Conservation (phyloP, 306 rosid genomes). For the Citrullus colocynthis region DNA sequence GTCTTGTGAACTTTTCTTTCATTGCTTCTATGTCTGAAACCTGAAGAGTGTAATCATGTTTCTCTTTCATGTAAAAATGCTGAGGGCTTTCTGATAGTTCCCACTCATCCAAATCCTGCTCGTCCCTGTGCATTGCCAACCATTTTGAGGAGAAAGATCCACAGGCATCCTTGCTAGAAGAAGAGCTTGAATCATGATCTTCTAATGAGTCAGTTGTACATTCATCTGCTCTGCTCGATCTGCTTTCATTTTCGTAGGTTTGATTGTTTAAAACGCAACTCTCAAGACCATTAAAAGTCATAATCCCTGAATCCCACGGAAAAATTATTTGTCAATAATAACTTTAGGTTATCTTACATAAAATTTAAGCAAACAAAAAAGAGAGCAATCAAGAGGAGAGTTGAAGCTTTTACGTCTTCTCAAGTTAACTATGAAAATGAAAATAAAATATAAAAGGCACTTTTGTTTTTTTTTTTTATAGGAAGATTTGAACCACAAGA, state of each 20-base stretch:
- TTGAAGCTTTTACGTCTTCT: neutral
- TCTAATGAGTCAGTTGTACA: constrained; percentile 67
- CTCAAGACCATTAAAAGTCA: constrained; percentile 81
- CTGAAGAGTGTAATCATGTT: constrained; percentile 32
- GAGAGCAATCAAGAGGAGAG: neutral
- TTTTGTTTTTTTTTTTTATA: no score
- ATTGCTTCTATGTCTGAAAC: constrained; percentile 56
- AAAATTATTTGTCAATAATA: constrained; percentile 3
- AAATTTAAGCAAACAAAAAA: neutral
- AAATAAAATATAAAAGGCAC: neutral
- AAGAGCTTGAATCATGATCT: constrained; percentile 63
- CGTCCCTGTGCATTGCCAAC: constrained; percentile 45
- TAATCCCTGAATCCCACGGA: constrained; percentile 51
- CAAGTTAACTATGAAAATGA: neutral
- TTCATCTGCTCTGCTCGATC: constrained; percentile 76
- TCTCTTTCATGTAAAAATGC: constrained; percentile 45
- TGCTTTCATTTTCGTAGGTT: constrained; percentile 56
- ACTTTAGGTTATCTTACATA: neutral
- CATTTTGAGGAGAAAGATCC: constrained; percentile 84
- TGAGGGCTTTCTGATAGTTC: constrained; percentile 49
- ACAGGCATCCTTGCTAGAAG: constrained; percentile 69
- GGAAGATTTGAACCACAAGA: no score
- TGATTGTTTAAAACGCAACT: constrained; percentile 61
- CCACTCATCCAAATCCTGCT: constrained; percentile 57
- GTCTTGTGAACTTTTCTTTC: constrained; percentile 78